Base-by-base conservation (phyloP, 495 filamentous ascomycete genomes). In the Astrothelium macrocarpum region DNA sequence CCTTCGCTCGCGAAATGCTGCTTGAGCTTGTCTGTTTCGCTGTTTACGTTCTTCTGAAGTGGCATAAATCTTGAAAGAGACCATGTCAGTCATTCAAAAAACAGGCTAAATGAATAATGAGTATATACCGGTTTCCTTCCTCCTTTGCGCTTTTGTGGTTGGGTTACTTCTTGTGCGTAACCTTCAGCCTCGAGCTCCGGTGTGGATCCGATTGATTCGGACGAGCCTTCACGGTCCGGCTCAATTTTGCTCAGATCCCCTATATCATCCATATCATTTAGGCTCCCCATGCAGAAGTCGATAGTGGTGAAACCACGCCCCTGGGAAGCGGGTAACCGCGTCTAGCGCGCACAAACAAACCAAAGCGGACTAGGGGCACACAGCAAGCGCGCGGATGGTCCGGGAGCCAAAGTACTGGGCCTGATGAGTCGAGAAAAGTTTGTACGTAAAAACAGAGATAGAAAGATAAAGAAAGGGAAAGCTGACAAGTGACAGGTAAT, bases 11-110 rank as follows among this genome's bases (percentile, higher is more conserved):
- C 94, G 87, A 71, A 98, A 98, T 32, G 94, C 94, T 53, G 94
- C 94, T 75, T 98, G 94, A 32, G 94, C 94, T 76, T 97, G 95
- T 66, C 94, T 84, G 72, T 98, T 98, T 67, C 95, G 85, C 78
- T 97, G 94, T 79, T 98, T 97, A 71, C 94, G 84, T 76, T 97
- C 95, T 75, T 98, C 94, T 11, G 94, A 97, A 32, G 94, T 98
- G 25, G 94, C 94, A 80, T 98, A 98, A 59, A 97, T 96, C 91
- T 95, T 61, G 20, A 39, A 60, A 23, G 3, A 70, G 10, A 66
- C 46, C 31, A 31, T 32, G 59, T 67, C 53, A 65, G 59, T 53
- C 18, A 23, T 29, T 18, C 23, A 56, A 46, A 26, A 45, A 67
- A 67, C 67, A 77, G 70, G 59, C 25, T 2, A 4, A 31, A 36